Percentiles rank a stretch among this genome's conserved stretches.
Evolutionary conservation across 1,139 yeast genomes (phyloP).

Genomic region (Pichia norvegensis): DNA sequence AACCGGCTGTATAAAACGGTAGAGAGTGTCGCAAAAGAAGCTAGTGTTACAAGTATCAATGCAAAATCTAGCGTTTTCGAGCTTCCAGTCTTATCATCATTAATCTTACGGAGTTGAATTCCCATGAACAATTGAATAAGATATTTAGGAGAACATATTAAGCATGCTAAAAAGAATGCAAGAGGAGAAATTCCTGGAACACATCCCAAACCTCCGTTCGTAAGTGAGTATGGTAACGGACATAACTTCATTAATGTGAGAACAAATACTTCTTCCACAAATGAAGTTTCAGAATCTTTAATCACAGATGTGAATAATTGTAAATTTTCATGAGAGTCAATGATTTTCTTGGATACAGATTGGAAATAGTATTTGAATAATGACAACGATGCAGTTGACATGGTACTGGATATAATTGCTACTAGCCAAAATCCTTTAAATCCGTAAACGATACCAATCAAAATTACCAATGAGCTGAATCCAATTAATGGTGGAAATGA

Average conservation of each 20-base stretch:
- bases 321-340: conserved; percentile 54
- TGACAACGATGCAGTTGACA: conserved; percentile 67
- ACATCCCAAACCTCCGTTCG: conserved; percentile 88
- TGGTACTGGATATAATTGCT: conserved; percentile 60
- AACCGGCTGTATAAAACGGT: conserved; percentile 58
- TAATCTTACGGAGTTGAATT: conserved; percentile 61
- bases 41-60: conserved; percentile 52
- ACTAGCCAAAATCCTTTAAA: conserved; percentile 72
- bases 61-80: conserved; percentile 50
- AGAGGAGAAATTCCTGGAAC: conserved; percentile 61
- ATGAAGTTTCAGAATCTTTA: conserved; percentile 47
- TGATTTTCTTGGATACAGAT: conserved; percentile 42
- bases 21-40: conserved; percentile 56
- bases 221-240: conserved; percentile 86
- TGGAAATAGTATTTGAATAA: conserved; percentile 55
- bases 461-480: conserved; percentile 58
- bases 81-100: conserved; percentile 39
- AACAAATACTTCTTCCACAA: conserved; percentile 45
- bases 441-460: conserved; percentile 82
- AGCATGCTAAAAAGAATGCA: conserved; percentile 64
- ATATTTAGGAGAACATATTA: conserved; percentile 74
- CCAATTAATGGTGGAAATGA: conserved; percentile 89
- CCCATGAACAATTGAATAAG: conserved; percentile 77
- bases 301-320: conserved; percentile 71
- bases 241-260: conserved; percentile 71